phyloP scores from a whole-genome alignment of 2,329 filamentous ascomycete species.

The Alternaria metachromatica region DNA sequence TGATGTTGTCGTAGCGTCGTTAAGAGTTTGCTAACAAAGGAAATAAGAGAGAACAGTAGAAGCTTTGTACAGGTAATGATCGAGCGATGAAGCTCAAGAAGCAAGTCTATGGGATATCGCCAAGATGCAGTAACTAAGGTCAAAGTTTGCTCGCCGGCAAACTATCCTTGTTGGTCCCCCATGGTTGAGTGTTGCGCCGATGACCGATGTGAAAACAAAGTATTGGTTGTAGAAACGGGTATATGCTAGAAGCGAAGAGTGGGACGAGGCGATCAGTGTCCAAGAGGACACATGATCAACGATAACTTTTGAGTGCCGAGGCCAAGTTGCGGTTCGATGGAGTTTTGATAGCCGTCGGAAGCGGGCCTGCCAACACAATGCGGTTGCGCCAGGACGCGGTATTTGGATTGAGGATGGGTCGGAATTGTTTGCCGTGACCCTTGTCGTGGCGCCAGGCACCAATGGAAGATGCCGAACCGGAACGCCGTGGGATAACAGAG shows the following conservation, averaged over 20 bases:
- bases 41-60: constrained; percentile 14
- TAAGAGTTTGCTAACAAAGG: constrained; percentile 18
- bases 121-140: constrained; percentile 20
- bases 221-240: constrained; percentile 27
- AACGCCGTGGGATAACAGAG: constrained; percentile 22
- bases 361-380: constrained; percentile 2
- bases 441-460: constrained; percentile 11
- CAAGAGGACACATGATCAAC: constrained; percentile 11
- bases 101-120: constrained; percentile 44
- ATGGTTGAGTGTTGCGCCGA: constrained; percentile 17
- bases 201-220: constrained; percentile 18
- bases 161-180: constrained; percentile 10
- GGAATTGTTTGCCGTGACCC: constrained; percentile 18
- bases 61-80: constrained; percentile 14
- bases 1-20: constrained; percentile 29
- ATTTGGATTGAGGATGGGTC: constrained; percentile 12
- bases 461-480: constrained; percentile 8
- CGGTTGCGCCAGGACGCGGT: constrained; percentile 7
- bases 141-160: constrained; percentile 27
- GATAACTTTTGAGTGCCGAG: constrained; percentile 24
- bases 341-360: constrained; percentile 9
- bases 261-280: constrained; percentile 14
- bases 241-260: constrained; percentile 29
- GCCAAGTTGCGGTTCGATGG: constrained; percentile 3
- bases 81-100: constrained; percentile 35